Conservation (phyloP, 1,284 basidiomycete species). For the Papiliotrema flavescens region DNA sequence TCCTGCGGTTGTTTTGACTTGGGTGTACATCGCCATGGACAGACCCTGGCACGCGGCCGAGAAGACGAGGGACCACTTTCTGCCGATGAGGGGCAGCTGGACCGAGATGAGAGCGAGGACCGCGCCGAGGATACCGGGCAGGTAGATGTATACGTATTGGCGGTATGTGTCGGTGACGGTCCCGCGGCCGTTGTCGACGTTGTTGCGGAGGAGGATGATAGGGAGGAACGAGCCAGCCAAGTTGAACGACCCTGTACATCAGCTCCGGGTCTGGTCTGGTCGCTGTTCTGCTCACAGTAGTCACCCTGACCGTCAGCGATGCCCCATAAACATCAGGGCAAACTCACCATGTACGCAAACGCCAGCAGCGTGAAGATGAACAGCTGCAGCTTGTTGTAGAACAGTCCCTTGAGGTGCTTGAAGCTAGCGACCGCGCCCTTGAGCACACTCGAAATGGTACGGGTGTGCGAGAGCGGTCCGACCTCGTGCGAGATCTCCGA, state of each 20-base stretch:
- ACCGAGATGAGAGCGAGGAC: conserved; percentile 44
- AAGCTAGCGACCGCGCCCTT: conserved; percentile 25
- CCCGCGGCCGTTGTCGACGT: conserved; percentile 29
- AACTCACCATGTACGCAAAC: conserved; percentile 35
- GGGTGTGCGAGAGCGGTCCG: neutral
- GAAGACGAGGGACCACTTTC: conserved; percentile 50
- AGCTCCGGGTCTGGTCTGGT: neutral
- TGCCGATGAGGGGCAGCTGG: conserved; percentile 44
- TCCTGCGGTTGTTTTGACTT: conserved; percentile 34
- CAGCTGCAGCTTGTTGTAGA: conserved; percentile 37
- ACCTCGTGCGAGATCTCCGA: neutral
- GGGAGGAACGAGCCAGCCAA: conserved; percentile 48
- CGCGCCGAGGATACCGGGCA: conserved; percentile 45
- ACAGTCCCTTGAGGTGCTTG: conserved; percentile 43
- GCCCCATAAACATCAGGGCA: neutral
- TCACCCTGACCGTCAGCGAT: neutral
- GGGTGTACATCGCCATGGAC: conserved; percentile 48
- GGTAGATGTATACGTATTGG: conserved; percentile 46
- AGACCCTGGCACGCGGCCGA: conserved; percentile 46
- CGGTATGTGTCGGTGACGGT: conserved; percentile 48
- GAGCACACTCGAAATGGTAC: neutral
- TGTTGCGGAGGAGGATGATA: conserved; percentile 43
- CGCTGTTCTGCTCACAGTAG: neutral
- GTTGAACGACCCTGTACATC: conserved; percentile 32
- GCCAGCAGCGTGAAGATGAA: conserved; percentile 42